Evolutionary conservation across 306 rosid genomes (phyloP).

Genomic region (Lathyrus oleraceus): DNA sequence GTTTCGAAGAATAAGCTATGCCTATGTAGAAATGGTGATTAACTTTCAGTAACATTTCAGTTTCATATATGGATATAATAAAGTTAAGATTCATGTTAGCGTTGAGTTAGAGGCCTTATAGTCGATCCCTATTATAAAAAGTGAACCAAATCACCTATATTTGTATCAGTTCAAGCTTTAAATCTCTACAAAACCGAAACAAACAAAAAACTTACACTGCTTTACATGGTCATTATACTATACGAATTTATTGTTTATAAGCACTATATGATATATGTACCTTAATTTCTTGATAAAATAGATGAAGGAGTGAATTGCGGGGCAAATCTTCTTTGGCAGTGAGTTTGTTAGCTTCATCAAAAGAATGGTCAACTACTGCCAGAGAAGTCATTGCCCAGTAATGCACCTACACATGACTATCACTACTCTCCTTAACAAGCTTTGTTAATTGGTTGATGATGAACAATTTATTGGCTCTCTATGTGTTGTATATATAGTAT

Average conservation of each 20-base stretch:
- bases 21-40: too few relatives aligned
- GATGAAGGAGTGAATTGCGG: conserved; percentile 49
- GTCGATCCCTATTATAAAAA: too few relatives aligned
- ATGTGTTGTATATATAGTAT: conserved; percentile 35
- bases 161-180: too few relatives aligned
- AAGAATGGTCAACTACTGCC: conserved; percentile 41
- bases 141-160: too few relatives aligned
- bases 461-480: neutral
- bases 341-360: conserved; percentile 21
- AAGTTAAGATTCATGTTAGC: too few relatives aligned
- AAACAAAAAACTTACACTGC: too few relatives aligned
- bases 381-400: conserved; percentile 64
- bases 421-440: neutral
- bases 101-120: too few relatives aligned
- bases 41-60: too few relatives aligned
- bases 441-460: conserved; percentile 12
- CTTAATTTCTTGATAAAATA: neutral
- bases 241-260: neutral
- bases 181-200: too few relatives aligned
- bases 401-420: conserved; percentile 46
- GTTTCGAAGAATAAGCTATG: too few relatives aligned
- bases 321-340: conserved; percentile 85
- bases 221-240: neutral
- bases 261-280: neutral
- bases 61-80: too few relatives aligned